Evolutionary conservation across 306 rosid genomes (phyloP).

Genomic region (Cucurbita maxima): DNA sequence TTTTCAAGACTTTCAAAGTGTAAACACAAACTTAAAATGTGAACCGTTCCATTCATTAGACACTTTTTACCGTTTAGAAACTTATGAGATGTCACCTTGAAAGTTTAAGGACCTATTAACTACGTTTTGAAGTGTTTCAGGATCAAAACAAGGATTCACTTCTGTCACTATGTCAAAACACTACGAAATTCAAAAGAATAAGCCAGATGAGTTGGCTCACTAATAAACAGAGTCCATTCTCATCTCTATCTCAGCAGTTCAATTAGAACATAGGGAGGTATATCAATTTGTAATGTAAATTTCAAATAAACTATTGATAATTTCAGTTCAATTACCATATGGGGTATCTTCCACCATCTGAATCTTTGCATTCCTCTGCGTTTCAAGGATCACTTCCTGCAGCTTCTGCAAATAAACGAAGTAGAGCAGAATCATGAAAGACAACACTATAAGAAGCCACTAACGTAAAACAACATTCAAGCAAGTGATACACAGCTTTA

Average conservation of each 20-base stretch:
- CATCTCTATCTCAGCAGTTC: background rate
- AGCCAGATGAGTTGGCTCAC: background rate
- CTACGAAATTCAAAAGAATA: background rate
- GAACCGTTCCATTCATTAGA: too few relatives aligned
- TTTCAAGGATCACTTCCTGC: constrained; percentile 62
- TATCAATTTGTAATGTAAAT: background rate
- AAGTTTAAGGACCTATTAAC: background rate
- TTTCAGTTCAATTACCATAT: constrained; percentile 30
- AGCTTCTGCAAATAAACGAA: constrained; percentile 27
- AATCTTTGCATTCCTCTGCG: constrained; percentile 73
- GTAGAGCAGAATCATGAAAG: background rate
- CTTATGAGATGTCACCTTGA: background rate
- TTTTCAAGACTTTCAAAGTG: too few relatives aligned
- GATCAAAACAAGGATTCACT: background rate
- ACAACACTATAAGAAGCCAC: background rate
- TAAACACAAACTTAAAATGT: too few relatives aligned
- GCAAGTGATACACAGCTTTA: background rate
- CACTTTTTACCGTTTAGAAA: background rate
- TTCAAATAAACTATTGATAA: background rate
- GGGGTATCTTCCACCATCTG: constrained; percentile 47
- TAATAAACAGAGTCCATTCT: background rate
- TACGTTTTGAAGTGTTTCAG: background rate
- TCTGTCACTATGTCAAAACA: background rate
- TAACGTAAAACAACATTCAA: background rate
- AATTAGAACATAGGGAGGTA: background rate